These are phyloP conservation scores for Austroboletus niveus DNA, from an alignment of 1,284 basidiomycete species.

Conservation along the genomic window DNA sequence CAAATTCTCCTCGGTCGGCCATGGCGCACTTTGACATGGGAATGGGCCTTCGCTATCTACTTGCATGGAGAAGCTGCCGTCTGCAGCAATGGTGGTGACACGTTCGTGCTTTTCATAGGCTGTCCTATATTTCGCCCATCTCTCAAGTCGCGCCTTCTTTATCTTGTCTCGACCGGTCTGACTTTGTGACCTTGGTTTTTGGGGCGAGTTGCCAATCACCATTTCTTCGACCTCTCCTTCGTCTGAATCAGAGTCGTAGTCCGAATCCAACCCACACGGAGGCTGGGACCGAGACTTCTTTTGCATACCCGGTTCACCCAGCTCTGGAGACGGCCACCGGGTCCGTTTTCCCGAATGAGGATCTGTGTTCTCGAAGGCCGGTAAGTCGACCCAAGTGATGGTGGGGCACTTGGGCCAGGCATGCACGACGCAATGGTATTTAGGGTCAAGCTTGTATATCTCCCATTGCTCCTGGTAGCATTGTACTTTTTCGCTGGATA, in stretches of 20 bases:
- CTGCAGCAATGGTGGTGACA: constrained; percentile 10
- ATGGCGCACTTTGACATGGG: constrained; percentile 12
- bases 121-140: constrained; percentile 27
- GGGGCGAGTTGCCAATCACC: constrained; percentile 45
- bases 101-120: constrained; percentile 13
- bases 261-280: constrained; percentile 5
- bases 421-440: constrained; percentile 61
- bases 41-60: constrained; percentile 22
- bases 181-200: constrained; percentile 13
- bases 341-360: constrained; percentile 28
- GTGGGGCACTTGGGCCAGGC: constrained; percentile 41
- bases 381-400: constrained; percentile 34
- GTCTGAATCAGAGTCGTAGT: constrained; percentile 44
- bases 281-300: constrained; percentile 28
- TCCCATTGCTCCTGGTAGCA: constrained; percentile 78
- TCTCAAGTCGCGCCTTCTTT: constrained; percentile 21
- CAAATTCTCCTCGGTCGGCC: constrained; percentile 22
- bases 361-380: constrained; percentile 8
- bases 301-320: constrained; percentile 9
- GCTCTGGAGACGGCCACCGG: constrained; percentile 29
- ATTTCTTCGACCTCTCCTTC: constrained; percentile 57
- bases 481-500: constrained; percentile 44
- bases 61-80: constrained; percentile 32
- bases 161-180: constrained; percentile 24
- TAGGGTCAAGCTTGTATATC: constrained; percentile 73